Evolutionary conservation across 1,139 yeast species (phyloP).

Genomic region (Meyerozyma athensensis): DNA sequence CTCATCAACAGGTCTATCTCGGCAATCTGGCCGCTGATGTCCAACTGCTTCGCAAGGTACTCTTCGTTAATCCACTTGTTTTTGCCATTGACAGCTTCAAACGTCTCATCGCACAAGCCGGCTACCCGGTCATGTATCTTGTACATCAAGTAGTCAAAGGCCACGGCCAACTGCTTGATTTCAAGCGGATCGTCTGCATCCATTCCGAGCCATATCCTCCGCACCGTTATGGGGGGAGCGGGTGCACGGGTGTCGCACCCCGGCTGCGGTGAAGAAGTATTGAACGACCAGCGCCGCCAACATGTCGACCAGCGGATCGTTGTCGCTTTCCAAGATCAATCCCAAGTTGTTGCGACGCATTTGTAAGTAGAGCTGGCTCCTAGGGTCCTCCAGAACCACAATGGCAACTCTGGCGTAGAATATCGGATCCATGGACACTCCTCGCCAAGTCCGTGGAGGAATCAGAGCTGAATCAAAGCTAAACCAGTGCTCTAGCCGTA

Average conservation of each 20-base stretch:
- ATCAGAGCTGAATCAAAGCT: not conserved
- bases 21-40: conserved; percentile 39
- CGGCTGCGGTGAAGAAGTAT: too few relatives aligned
- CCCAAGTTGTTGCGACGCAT: conserved; percentile 62
- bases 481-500: too few relatives aligned
- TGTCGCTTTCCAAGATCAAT: conserved; percentile 46
- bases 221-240: too few relatives aligned
- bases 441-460: too few relatives aligned
- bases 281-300: too few relatives aligned
- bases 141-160: conserved; percentile 59
- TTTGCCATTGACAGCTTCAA: conserved; percentile 24
- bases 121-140: conserved; percentile 53
- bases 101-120: conserved; percentile 33
- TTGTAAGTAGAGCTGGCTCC: too few relatives aligned
- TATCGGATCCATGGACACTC: not conserved
- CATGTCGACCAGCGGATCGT: conserved; percentile 28
- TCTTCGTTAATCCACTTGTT: conserved; percentile 26
- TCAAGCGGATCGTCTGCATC: conserved; percentile 58
- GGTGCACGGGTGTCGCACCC: too few relatives aligned
- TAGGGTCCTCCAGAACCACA: too few relatives aligned
- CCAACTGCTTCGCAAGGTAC: conserved; percentile 32
- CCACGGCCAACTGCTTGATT: conserved; percentile 51
- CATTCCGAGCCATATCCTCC: too few relatives aligned
- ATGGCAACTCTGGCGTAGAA: too few relatives aligned
- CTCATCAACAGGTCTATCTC: conserved; percentile 38